Evolutionary conservation across 2,329 filamentous ascomycete genomes (phyloP).

Genomic region (Chrysoporthe austroafricana): DNA sequence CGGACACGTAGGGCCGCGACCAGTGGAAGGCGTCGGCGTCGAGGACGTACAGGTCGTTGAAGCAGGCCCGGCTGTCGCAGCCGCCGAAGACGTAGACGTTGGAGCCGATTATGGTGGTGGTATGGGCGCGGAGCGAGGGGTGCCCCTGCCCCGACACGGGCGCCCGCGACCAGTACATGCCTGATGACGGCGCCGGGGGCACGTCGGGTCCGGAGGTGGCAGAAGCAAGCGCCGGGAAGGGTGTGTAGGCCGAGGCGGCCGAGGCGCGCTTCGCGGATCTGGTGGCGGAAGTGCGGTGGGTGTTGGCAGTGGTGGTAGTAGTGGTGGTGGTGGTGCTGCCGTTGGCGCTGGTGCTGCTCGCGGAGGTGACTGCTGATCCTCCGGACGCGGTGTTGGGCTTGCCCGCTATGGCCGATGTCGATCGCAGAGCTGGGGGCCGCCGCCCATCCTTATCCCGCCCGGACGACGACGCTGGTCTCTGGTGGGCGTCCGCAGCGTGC

Average conservation of each 20-base stretch:
- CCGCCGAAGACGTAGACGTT: slow-evolving; percentile 72
- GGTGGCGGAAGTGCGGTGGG: slow-evolving; percentile 35
- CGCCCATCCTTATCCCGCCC: slow-evolving; percentile 37
- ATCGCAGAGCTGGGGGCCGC: slow-evolving; percentile 52
- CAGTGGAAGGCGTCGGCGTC: slow-evolving; percentile 73
- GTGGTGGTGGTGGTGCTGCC: slow-evolving; percentile 41
- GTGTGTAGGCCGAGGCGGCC: slow-evolving; percentile 44
- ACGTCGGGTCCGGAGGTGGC: slow-evolving; percentile 62
- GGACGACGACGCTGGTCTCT: slow-evolving; percentile 34
- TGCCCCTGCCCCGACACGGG: slow-evolving; percentile 66
- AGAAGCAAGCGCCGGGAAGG: slow-evolving; percentile 62
- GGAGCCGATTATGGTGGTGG: slow-evolving; percentile 67
- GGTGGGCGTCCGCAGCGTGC: slow-evolving; percentile 35
- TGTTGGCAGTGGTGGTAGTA: slow-evolving; percentile 33
- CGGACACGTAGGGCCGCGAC: slow-evolving; percentile 66
- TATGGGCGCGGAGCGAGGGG: slow-evolving; percentile 67
- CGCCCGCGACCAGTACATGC: slow-evolving; percentile 74
- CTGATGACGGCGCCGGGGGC: slow-evolving; percentile 65
- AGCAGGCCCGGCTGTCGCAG: slow-evolving; percentile 68
- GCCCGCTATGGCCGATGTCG: slow-evolving; percentile 56
- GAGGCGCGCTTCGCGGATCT: slow-evolving; percentile 35
- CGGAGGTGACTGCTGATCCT: slow-evolving; percentile 29
- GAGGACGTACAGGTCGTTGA: slow-evolving; percentile 71
- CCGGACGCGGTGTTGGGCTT: slow-evolving; percentile 35
- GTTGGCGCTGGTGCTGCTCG: slow-evolving; percentile 19